Conservation (phyloP, 1,284 basidiomycete genomes). For the Fomitopsis palustris region DNA sequence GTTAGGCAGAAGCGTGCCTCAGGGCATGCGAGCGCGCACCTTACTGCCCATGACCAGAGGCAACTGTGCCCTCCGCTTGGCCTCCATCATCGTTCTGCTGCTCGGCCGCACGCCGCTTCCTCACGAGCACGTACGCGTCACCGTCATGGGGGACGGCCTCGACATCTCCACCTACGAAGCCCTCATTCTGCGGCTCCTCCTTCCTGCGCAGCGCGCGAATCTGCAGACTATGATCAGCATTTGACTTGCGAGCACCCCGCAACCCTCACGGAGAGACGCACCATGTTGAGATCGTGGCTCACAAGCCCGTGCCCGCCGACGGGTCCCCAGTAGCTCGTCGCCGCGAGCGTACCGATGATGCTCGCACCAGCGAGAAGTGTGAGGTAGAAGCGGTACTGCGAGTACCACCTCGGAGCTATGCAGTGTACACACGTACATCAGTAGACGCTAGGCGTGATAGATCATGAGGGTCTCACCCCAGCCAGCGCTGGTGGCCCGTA, state of each 20-base stretch:
- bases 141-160: slow-evolving; percentile 43
- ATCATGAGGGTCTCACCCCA: no score
- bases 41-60: no score
- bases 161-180: slow-evolving; percentile 46
- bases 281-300: slow-evolving; percentile 54
- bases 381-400: slow-evolving; percentile 95
- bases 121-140: slow-evolving; percentile 46
- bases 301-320: slow-evolving; percentile 69
- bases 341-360: slow-evolving; percentile 77
- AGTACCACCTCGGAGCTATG: slow-evolving; percentile 87
- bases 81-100: not conserved
- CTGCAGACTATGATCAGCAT: slow-evolving; percentile 3
- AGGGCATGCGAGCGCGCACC: no score
- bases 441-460: no score
- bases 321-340: slow-evolving; percentile 74
- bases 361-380: slow-evolving; percentile 90
- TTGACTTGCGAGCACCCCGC: not conserved
- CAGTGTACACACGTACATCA: no score
- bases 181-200: slow-evolving; percentile 36
- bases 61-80: not conserved
- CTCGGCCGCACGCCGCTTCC: slow-evolving; percentile 23
- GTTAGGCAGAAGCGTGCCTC: no score
- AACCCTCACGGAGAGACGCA: slow-evolving; percentile 12
- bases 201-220: slow-evolving; percentile 47
- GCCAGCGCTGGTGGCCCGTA: slow-evolving; percentile 66